A percentile compares a stretch with the other conserved stretches of the same genome.
These are phyloP conservation scores for Ogataea paraovalis DNA, from an alignment of 805 yeast genomes.

Conservation along the genomic window DNA sequence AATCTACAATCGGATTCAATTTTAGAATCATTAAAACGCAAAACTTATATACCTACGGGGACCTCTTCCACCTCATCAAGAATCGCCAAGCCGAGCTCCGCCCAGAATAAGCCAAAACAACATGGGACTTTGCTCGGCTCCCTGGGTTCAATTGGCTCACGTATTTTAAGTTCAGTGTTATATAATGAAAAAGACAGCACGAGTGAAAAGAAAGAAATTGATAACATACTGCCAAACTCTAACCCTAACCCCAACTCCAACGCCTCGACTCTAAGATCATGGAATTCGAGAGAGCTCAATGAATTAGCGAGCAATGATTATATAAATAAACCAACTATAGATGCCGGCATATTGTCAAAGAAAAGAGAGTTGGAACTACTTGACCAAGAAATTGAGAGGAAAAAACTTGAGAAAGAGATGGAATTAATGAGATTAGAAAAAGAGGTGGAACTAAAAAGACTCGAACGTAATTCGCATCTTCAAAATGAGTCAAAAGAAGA, in stretches of 20 bases:
- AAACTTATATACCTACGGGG: constrained; percentile 8
- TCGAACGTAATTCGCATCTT: constrained; percentile 8
- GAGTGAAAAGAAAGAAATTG: not conserved
- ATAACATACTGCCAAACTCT: not conserved
- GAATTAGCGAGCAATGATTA: not conserved
- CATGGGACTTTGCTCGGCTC: constrained; percentile 24
- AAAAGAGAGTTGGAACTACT: not conserved
- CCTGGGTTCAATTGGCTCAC: constrained; percentile 27
- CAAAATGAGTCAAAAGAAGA: not conserved
- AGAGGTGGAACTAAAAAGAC: constrained; percentile 6
- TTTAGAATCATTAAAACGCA: constrained; percentile 16
- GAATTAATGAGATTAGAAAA: constrained; percentile 6
- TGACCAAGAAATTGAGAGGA: constrained; percentile 4
- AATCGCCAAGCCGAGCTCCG: not conserved
- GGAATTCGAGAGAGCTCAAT: constrained; percentile 8
- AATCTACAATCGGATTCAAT: constrained; percentile 17
- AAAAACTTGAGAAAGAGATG: constrained; percentile 3
- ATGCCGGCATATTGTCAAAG: not conserved
- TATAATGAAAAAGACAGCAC: constrained; percentile 21
- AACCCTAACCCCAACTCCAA: not conserved
- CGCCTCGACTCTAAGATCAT: constrained; percentile 2
- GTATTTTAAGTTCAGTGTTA: constrained; percentile 24
- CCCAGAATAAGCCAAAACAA: not conserved
- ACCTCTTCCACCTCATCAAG: constrained; percentile 2
- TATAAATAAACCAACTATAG: not conserved